phyloP scores from a whole-genome alignment of 2,329 filamentous ascomycete species.

The Cercospora sp. region DNA sequence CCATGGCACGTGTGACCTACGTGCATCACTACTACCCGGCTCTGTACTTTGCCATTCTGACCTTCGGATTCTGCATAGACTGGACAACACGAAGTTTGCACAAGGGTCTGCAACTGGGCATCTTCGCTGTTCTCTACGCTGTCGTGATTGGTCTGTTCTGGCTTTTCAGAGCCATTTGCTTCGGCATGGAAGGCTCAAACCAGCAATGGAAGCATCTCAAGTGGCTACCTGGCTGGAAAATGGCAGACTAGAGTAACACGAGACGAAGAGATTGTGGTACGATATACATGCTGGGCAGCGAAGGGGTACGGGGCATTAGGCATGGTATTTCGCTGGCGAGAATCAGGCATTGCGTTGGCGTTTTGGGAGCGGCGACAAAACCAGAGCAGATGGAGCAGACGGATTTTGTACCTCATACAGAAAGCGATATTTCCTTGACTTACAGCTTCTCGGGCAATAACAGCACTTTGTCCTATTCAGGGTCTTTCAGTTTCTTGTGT shows the following conservation, averaged over 20 bases:
- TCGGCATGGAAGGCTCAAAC: conserved; percentile 87
- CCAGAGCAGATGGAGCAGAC: conserved; percentile 16
- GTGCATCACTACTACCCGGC: conserved; percentile 99
- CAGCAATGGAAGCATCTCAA: conserved; percentile 86
- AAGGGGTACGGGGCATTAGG: background rate
- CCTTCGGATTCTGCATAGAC: conserved; percentile 83
- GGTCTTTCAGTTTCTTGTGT: background rate
- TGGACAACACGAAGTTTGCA: conserved; percentile 72
- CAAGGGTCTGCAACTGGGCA: conserved; percentile 61
- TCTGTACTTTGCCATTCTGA: conserved; percentile 93
- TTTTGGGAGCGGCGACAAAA: conserved; percentile 15
- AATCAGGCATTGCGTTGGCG: conserved; percentile 19
- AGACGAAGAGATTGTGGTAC: conserved; percentile 1
- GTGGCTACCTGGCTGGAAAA: conserved; percentile 87
- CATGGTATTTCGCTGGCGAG: conserved; percentile 4
- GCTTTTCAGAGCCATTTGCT: conserved; percentile 89
- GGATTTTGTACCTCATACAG: conserved; percentile 18
- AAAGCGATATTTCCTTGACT: conserved; percentile 6
- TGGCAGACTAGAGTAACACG: conserved; percentile 49
- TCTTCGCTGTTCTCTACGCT: conserved; percentile 75
- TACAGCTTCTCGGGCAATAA: background rate
- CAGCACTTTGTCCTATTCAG: background rate
- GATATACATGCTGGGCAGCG: conserved; percentile 10
- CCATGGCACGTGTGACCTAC: conserved; percentile 98
- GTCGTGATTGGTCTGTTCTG: conserved; percentile 79